Conservation (phyloP, 257 asterid genomes). For the Catharanthus roseus region DNA sequence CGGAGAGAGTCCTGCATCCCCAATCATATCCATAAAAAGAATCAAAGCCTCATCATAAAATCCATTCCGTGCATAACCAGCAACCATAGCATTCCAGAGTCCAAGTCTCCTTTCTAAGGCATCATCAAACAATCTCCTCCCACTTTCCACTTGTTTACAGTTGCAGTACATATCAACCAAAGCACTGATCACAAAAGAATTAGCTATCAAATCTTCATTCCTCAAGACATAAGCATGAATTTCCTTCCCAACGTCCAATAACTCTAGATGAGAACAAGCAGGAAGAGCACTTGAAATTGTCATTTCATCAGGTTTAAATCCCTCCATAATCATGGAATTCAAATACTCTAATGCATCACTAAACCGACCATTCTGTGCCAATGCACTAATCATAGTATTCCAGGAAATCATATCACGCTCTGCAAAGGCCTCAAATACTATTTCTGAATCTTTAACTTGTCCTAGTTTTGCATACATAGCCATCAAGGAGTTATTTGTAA, state of each 20-base stretch:
- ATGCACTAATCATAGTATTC: constrained; percentile 65
- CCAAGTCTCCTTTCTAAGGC: constrained; percentile 46
- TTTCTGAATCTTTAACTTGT: constrained; percentile 45
- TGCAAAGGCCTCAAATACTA: constrained; percentile 45
- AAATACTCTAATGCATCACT: constrained; percentile 61
- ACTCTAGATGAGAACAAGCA: constrained; percentile 78
- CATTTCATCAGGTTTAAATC: constrained; percentile 67
- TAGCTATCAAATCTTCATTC: constrained; percentile 45
- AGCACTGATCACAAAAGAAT: constrained; percentile 73
- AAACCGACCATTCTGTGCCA: constrained; percentile 50
- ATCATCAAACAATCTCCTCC: constrained; percentile 52
- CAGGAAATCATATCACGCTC: constrained; percentile 70
- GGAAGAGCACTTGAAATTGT: constrained; percentile 82
- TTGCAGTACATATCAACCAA: constrained; percentile 93
- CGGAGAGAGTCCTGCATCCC: constrained; percentile 41
- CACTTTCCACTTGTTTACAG: constrained; percentile 56
- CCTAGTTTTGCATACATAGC: constrained; percentile 81
- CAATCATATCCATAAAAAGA: constrained; percentile 51
- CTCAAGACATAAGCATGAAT: constrained; percentile 68
- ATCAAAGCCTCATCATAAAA: constrained; percentile 45
- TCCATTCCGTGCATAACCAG: constrained; percentile 82
- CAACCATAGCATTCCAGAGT: constrained; percentile 86
- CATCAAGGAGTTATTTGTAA: constrained; percentile 68
- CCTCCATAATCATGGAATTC: constrained; percentile 47
- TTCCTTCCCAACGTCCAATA: constrained; percentile 58